Percentiles rank a stretch among this genome's conserved stretches.
Evolutionary conservation across 2,329 filamentous ascomycete genomes (phyloP).

Genomic region (Blumeria graminis): DNA sequence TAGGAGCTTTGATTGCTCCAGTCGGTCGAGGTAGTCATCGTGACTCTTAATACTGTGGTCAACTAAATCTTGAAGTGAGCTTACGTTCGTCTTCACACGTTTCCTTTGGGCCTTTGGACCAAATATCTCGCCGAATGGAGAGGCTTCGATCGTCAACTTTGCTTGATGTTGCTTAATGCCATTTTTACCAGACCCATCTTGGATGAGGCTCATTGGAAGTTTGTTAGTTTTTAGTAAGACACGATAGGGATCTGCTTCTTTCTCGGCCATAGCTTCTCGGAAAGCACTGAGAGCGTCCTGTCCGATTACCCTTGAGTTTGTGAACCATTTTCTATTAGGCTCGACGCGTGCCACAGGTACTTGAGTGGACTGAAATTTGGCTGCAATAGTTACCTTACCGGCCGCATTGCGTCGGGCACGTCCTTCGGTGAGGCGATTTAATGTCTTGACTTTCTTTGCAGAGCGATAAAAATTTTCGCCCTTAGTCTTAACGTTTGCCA

Average conservation of each 20-base stretch:
- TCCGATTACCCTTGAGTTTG: slow-evolving; percentile 70
- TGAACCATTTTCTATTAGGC: slow-evolving; percentile 95
- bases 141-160: slow-evolving; percentile 76
- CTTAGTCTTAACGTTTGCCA: slow-evolving; percentile 78
- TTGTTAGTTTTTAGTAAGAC: slow-evolving; percentile 96
- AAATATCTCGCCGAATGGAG: slow-evolving; percentile 72
- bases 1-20: slow-evolving; percentile 55
- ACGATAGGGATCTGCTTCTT: slow-evolving; percentile 71
- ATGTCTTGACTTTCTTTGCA: slow-evolving; percentile 69
- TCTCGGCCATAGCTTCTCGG: slow-evolving; percentile 75
- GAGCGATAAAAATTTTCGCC: slow-evolving; percentile 94
- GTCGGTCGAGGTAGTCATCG: slow-evolving; percentile 54
- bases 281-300: slow-evolving; percentile 75
- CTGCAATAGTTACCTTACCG: slow-evolving; percentile 67
- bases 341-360: slow-evolving; percentile 68
- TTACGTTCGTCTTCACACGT: slow-evolving; percentile 67
- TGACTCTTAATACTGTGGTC: slow-evolving; percentile 59
- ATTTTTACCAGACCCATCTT: slow-evolving; percentile 52
- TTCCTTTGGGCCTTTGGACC: slow-evolving; percentile 87
- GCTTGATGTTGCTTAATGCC: slow-evolving; percentile 80
- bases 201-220: slow-evolving; percentile 82
- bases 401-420: slow-evolving; percentile 58
- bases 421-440: slow-evolving; percentile 82
- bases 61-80: slow-evolving; percentile 59
- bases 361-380: slow-evolving; percentile 62